Evolutionary conservation across 1,139 yeast genomes (phyloP).

Genomic region (Kluyveromyces sp.): DNA sequence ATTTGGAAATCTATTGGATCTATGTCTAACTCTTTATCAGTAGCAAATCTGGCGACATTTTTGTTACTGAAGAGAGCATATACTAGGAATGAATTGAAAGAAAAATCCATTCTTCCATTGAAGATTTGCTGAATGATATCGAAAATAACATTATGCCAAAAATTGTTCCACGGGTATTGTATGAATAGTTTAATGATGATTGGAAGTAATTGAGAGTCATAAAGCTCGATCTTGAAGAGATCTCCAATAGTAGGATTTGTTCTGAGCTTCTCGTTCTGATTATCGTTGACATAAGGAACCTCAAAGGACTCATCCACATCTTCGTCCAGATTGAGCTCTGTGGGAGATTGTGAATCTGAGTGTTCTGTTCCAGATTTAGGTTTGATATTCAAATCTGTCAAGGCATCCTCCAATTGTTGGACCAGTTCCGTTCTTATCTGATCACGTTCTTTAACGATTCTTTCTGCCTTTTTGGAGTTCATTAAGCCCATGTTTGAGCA

Average conservation of each 20-base stretch:
- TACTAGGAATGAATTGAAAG: slow-evolving; percentile 76
- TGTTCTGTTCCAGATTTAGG: slow-evolving; percentile 17
- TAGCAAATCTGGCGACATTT: slow-evolving; percentile 23
- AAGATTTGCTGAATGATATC: slow-evolving; percentile 94
- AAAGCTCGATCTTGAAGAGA: slow-evolving; percentile 72
- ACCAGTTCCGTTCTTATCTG: slow-evolving; percentile 45
- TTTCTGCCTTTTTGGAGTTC: slow-evolving; percentile 79
- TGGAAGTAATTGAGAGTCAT: slow-evolving; percentile 73
- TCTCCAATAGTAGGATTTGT: slow-evolving; percentile 83
- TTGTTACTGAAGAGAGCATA: slow-evolving; percentile 28
- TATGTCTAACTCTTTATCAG: slow-evolving; percentile 7
- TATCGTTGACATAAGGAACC: slow-evolving; percentile 44
- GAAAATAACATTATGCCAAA: slow-evolving; percentile 93
- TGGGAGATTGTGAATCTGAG: slow-evolving; percentile 6
- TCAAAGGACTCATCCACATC: slow-evolving; percentile 41
- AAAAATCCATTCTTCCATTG: slow-evolving; percentile 92
- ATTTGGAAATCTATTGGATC: slow-evolving; percentile 47
- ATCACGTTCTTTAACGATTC: slow-evolving; percentile 71
- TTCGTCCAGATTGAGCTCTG: slow-evolving; percentile 14
- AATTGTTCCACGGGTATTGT: slow-evolving; percentile 95
- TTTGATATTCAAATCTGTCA: slow-evolving; percentile 33
- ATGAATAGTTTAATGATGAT: slow-evolving; percentile 79
- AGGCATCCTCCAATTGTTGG: slow-evolving; percentile 29
- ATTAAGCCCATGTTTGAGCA: slow-evolving; percentile 94
- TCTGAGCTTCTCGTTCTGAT: slow-evolving; percentile 55